These are phyloP conservation scores for Ophiosphaerella herpotricha DNA, from an alignment of 2,329 filamentous ascomycete species.

Conservation along the genomic window DNA sequence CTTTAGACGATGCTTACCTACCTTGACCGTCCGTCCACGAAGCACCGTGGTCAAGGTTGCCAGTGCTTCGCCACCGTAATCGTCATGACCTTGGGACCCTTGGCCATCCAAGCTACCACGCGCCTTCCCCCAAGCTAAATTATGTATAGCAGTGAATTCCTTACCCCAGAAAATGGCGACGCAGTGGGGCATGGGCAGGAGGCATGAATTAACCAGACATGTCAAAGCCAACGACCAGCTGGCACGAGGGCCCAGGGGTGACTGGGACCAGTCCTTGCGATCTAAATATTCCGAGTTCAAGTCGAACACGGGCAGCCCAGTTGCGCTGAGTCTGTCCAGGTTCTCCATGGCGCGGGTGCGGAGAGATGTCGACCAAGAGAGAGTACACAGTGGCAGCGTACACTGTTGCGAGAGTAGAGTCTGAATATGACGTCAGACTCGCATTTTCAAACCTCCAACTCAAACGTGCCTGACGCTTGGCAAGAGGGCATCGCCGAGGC, in stretches of 20 bases:
- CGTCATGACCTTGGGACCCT: conserved; percentile 39
- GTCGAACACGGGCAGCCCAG: conserved; percentile 37
- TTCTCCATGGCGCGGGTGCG: conserved; percentile 31
- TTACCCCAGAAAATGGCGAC: conserved; percentile 51
- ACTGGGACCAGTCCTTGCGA: conserved; percentile 35
- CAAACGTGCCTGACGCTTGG: no score
- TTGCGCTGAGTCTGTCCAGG: conserved; percentile 37
- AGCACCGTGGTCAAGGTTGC: conserved; percentile 41
- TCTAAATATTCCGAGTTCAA: conserved; percentile 35
- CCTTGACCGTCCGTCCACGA: conserved; percentile 44
- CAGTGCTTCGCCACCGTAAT: conserved; percentile 41
- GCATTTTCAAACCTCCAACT: no score
- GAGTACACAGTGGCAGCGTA: no score
- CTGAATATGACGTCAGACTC: no score
- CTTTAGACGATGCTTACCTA: conserved; percentile 36
- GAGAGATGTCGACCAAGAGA: no score
- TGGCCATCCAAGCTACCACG: conserved; percentile 41
- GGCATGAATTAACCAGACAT: conserved; percentile 40
- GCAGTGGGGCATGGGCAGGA: conserved; percentile 49
- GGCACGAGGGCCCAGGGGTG: conserved; percentile 38
- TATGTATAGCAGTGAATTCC: conserved; percentile 46
- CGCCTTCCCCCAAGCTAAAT: conserved; percentile 48
- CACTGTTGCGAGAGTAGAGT: no score
- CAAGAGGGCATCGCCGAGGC: no score
- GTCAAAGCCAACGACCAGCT: conserved; percentile 43